phyloP scores from a whole-genome alignment of 306 rosid genomes.

The Alnus rubra region DNA sequence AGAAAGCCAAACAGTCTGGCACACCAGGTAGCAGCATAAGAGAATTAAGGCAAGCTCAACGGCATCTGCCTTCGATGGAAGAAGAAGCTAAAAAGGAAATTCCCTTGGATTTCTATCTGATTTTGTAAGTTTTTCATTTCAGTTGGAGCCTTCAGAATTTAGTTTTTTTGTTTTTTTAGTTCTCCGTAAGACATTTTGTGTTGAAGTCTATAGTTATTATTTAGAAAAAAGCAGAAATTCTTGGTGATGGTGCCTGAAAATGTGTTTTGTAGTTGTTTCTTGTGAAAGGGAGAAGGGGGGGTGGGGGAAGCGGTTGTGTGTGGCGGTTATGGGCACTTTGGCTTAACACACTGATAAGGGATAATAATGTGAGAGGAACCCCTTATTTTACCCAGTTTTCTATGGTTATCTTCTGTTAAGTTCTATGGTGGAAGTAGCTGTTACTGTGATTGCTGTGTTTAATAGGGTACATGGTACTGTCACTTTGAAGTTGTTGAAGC shows the following conservation, averaged over 20 bases:
- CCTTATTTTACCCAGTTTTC: neutral
- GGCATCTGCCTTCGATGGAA: slow-evolving; percentile 56
- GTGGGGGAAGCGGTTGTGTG: too few relatives aligned
- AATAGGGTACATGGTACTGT: neutral
- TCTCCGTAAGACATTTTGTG: slow-evolving; percentile 8
- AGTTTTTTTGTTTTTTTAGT: neutral
- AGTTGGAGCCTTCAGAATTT: slow-evolving; percentile 7
- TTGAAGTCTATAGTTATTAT: neutral
- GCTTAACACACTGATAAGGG: neutral
- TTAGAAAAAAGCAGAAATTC: neutral
- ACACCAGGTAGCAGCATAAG: slow-evolving; percentile 49
- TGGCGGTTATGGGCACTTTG: neutral
- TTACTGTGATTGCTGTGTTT: neutral
- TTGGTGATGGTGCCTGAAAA: neutral
- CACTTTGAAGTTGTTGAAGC: neutral
- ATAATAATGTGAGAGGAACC: neutral
- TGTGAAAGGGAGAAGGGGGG: neutral
- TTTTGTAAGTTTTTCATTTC: slow-evolving; percentile 65
- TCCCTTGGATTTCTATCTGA: slow-evolving; percentile 76
- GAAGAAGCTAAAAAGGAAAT: slow-evolving; percentile 63
- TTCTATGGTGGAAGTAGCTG: neutral
- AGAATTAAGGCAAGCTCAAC: slow-evolving; percentile 67
- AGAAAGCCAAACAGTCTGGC: slow-evolving; percentile 45
- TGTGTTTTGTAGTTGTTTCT: neutral
- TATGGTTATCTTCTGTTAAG: neutral